phyloP scores from a whole-genome alignment of 2,329 filamentous ascomycete species.

The Xylariaceae sp. region DNA sequence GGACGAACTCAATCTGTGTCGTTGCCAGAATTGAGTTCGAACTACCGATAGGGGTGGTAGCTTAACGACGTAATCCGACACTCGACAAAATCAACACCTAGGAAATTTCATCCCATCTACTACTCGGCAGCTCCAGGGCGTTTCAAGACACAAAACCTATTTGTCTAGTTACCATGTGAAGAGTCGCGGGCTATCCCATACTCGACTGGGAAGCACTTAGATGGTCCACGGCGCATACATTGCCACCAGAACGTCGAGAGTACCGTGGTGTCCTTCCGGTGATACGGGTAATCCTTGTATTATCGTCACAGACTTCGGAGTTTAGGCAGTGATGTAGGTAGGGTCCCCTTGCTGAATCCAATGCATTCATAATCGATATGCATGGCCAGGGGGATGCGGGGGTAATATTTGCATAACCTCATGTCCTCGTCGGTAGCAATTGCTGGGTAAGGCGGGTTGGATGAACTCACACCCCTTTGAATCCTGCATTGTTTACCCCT shows the following conservation, averaged over 20 bases:
- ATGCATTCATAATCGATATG: constrained; percentile 24
- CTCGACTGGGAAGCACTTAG: constrained; percentile 4
- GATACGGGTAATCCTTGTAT: constrained; percentile 11
- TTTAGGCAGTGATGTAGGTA: constrained; percentile 13
- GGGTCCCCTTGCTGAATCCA: constrained; percentile 17
- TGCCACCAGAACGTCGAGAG: constrained; percentile 14
- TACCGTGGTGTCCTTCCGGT: constrained; percentile 15
- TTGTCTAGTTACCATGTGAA: neutral
- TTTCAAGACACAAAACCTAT: constrained; percentile 9
- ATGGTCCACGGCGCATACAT: constrained; percentile 5
- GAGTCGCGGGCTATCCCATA: neutral
- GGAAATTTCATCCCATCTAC: neutral
- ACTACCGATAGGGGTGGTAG: constrained; percentile 1
- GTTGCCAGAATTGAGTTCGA: constrained; percentile 2
- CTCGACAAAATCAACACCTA: constrained; percentile 11
- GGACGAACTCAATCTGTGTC: constrained; percentile 3
- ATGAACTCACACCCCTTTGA: constrained; percentile 17
- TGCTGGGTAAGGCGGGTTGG: constrained; percentile 23
- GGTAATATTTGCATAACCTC: constrained; percentile 23
- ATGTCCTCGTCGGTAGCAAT: constrained; percentile 7
- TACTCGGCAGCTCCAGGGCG: neutral
- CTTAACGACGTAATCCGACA: neutral
- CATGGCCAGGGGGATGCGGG: constrained; percentile 25
- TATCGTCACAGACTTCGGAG: constrained; percentile 24
- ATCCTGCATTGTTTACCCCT: constrained; percentile 11